These are phyloP conservation scores for Wallacemonas sp. DNA, from an alignment of 208 protist genomes.

Conservation along the genomic window DNA sequence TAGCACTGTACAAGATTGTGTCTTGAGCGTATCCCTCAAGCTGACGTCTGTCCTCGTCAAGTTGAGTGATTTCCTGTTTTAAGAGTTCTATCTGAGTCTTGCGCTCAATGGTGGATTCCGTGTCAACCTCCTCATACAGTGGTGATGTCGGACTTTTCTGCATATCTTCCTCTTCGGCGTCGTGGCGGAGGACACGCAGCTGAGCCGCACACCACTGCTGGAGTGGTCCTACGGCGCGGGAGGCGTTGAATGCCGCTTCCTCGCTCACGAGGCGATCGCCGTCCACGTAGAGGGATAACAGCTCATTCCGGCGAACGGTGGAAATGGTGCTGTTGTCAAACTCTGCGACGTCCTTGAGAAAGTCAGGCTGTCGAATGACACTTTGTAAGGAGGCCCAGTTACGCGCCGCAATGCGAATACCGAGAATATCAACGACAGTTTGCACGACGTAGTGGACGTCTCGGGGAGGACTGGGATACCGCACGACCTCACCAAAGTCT, in stretches of 20 bases:
- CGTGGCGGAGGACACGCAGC: conserved; percentile 24
- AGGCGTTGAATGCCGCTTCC: conserved; percentile 28
- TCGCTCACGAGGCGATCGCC: conserved; percentile 19
- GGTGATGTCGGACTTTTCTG: conserved; percentile 1
- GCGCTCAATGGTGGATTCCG: conserved; percentile 9
- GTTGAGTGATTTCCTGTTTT: conserved; percentile 9
- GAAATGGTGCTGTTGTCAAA: conserved; percentile 43
- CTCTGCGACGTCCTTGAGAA: conserved; percentile 31
- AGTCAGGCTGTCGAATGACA: conserved; percentile 26
- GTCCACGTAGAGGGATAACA: conserved; percentile 27
- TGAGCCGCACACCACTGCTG: conserved; percentile 42
- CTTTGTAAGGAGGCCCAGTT: conserved; percentile 30
- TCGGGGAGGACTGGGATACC: conserved; percentile 25
- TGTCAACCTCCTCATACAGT: conserved; percentile 8
- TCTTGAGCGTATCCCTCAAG: conserved; percentile 7
- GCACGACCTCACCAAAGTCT: conserved; percentile 31
- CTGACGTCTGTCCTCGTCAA: conserved; percentile 15
- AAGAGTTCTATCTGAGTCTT: conserved; percentile 13
- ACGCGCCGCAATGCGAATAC: conserved; percentile 18
- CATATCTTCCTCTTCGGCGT: conserved; percentile 3
- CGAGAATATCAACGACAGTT: conserved; percentile 40
- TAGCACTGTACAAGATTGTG: conserved; percentile 7
- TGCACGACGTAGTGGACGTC: conserved; percentile 28
- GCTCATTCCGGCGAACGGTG: conserved; percentile 18
- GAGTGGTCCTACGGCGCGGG: conserved; percentile 27